Evolutionary conservation across 2,329 filamentous ascomycete species (phyloP).

Genomic region (Pseudopyricularia javanii): DNA sequence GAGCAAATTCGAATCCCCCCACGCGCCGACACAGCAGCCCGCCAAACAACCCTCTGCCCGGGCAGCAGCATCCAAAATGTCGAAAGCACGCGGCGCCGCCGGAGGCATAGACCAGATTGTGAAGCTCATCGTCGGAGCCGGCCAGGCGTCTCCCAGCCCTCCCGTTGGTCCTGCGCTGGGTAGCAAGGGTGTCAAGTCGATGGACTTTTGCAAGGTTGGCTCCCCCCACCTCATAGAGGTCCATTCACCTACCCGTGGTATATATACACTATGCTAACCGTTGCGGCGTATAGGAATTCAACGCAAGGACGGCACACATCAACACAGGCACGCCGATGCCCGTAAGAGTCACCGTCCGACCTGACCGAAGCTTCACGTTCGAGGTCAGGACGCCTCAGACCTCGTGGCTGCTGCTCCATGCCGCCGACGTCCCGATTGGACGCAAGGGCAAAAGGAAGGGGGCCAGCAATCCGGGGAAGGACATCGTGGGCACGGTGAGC

Average conservation of each 20-base stretch:
- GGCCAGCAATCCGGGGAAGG: constrained; percentile 60
- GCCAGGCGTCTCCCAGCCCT: constrained; percentile 86
- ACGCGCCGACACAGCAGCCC: not conserved
- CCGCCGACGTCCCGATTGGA: constrained; percentile 58
- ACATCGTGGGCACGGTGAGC: constrained; percentile 72
- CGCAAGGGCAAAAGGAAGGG: constrained; percentile 73
- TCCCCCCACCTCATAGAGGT: not conserved
- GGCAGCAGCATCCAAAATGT: constrained; percentile 26
- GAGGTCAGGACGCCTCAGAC: constrained; percentile 91
- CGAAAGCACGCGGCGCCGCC: constrained; percentile 30
- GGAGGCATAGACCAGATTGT: constrained; percentile 59
- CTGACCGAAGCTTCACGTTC: constrained; percentile 87
- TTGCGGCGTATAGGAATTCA: constrained; percentile 64
- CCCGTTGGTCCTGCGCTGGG: constrained; percentile 93
- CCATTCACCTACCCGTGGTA: not conserved
- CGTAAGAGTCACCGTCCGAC: constrained; percentile 79
- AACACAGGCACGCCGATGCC: constrained; percentile 74
- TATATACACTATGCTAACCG: constrained; percentile 7
- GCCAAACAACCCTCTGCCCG: not conserved
- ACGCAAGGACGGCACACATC: constrained; percentile 82
- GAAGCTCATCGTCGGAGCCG: constrained; percentile 94
- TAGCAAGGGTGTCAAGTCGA: constrained; percentile 96
- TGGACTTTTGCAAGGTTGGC: constrained; percentile 95
- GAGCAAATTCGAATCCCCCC: not conserved
- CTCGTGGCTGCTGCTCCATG: constrained; percentile 75